Conservation (phyloP, 163 green algal genomes). For the Chlorella variabilis region DNA sequence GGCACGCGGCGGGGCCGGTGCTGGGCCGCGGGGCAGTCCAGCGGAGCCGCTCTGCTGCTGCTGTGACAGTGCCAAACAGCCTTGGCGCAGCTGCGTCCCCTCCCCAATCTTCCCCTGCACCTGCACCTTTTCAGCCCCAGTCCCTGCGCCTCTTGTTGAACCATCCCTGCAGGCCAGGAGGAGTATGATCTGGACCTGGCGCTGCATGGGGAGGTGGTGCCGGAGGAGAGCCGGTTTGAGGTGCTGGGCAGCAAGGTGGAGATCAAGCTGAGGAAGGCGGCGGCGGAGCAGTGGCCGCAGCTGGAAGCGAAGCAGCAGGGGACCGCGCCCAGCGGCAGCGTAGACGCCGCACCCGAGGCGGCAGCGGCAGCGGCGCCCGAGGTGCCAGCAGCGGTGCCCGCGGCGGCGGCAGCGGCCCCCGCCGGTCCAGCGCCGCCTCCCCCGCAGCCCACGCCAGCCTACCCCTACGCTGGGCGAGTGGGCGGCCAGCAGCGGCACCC, state of each 20-base stretch:
- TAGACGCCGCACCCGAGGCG: neutral
- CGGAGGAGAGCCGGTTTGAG: constrained; percentile 57
- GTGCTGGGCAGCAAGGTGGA: constrained; percentile 92
- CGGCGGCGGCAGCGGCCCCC: neutral
- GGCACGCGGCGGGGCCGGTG: too few species aligned
- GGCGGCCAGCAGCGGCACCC: neutral
- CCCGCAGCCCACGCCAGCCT: neutral
- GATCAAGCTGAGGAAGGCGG: constrained; percentile 84
- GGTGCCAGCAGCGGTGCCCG: neutral
- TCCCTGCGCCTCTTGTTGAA: too few species aligned
- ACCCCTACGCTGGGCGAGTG: constrained; percentile 39
- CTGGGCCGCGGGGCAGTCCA: too few species aligned
- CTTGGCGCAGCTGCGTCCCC: too few species aligned
- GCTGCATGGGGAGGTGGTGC: constrained; percentile 66
- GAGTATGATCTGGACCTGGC: constrained; percentile 70
- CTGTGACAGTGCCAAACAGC: too few species aligned
- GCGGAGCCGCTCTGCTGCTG: too few species aligned
- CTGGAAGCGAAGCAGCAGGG: constrained; percentile 66
- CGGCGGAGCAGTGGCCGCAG: constrained; percentile 64
- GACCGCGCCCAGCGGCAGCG: neutral
- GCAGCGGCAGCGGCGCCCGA: neutral
- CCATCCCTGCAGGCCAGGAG: constrained; percentile 13
- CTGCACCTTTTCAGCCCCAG: neutral
- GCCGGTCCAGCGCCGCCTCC: neutral
- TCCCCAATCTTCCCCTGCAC: neutral